Evolutionary conservation across 139 green algal genomes (phyloP).

Genomic region (Ettlia oleoabundans): DNA sequence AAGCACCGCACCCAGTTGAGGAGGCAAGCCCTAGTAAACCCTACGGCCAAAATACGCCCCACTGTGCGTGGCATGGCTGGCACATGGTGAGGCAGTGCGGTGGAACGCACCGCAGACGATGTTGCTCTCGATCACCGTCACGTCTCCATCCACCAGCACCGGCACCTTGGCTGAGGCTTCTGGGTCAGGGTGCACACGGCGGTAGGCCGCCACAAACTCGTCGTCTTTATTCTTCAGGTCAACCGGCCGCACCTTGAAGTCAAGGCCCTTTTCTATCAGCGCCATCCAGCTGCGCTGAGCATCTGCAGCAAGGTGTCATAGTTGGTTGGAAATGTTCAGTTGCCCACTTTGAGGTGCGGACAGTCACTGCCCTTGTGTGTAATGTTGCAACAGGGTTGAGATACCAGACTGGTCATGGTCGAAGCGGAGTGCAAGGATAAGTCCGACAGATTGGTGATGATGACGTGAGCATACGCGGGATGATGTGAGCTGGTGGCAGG

Average conservation of each 20-base stretch:
- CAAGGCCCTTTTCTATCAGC: conserved; percentile 35
- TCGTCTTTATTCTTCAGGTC: conserved; percentile 35
- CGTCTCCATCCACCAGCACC: conserved; percentile 26
- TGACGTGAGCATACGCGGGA: background rate
- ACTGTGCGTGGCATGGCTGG: too few species aligned
- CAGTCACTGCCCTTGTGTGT: too few species aligned
- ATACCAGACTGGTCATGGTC: too few species aligned
- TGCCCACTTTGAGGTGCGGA: too few species aligned
- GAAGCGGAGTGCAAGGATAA: background rate
- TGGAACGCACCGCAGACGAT: too few species aligned
- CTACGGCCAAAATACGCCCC: too few species aligned
- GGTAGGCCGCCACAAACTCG: conserved; percentile 28
- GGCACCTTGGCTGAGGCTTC: conserved; percentile 29
- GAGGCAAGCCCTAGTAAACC: too few species aligned
- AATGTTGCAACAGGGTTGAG: too few species aligned
- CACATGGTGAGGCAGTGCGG: too few species aligned
- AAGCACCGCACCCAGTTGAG: too few species aligned
- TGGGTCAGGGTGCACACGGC: conserved; percentile 12
- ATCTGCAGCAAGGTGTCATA: background rate
- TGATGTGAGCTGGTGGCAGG: too few species aligned
- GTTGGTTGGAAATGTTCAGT: background rate
- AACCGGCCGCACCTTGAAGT: conserved; percentile 29
- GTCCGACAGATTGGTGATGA: too few species aligned
- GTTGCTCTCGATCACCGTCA: conserved; percentile 19
- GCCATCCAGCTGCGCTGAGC: conserved; percentile 32